These are phyloP conservation scores for Carex kokanica DNA, from an alignment of 176 grass and related monocot species.

Conservation along the genomic window DNA sequence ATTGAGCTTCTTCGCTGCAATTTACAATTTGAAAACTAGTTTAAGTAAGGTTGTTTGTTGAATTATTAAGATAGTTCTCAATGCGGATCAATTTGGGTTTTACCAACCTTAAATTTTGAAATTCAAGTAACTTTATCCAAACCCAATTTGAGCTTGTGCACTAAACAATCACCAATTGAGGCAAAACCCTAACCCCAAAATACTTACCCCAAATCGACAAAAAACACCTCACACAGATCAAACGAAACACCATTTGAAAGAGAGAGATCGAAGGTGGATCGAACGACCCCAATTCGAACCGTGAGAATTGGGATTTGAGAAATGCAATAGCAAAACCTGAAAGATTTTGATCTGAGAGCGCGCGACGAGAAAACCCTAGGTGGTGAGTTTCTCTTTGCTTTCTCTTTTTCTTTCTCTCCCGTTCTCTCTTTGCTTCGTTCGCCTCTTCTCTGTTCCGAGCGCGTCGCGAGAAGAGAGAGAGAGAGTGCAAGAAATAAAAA, in stretches of 20 bases:
- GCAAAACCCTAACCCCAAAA: conserved; percentile 22
- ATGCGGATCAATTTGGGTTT: conserved; percentile 5
- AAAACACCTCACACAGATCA: conserved; percentile 30
- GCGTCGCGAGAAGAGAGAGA: conserved; percentile 28
- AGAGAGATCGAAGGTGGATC: conserved; percentile 32
- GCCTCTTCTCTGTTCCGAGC: conserved; percentile 21
- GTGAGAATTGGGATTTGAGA: conserved; percentile 12
- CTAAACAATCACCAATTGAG: conserved; percentile 9
- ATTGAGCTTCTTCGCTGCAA: neutral
- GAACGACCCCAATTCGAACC: conserved; percentile 12
- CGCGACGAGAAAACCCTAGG: conserved; percentile 38
- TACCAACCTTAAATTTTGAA: conserved; percentile 1
- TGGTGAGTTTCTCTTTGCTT: neutral
- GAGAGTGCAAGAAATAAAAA: neutral
- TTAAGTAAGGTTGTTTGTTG: neutral
- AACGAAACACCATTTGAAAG: conserved; percentile 29
- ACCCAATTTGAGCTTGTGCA: neutral
- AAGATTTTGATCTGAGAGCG: conserved; percentile 4
- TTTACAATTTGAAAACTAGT: neutral
- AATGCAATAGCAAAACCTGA: conserved; percentile 16
- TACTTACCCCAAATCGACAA: conserved; percentile 33
- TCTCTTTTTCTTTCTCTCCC: too few species aligned
- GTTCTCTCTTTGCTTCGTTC: neutral
- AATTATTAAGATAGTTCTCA: neutral
- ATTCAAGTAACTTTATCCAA: neutral